Evolutionary conservation across 495 filamentous ascomycete species (phyloP), one percentile per base, ranked within the genome.

Genomic region (Penicillium samsonianum): DNA sequence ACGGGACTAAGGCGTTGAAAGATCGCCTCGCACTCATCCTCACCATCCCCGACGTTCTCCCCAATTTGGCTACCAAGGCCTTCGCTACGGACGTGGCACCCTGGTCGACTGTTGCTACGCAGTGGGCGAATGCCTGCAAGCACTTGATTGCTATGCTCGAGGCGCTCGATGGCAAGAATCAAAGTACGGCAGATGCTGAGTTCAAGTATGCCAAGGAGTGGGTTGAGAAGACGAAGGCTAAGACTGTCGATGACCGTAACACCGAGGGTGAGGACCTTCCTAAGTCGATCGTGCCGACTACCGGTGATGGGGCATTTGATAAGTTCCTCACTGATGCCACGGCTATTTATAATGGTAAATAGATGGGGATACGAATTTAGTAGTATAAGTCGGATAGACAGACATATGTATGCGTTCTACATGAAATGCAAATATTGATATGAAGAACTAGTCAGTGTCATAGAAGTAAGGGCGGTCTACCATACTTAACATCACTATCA

Each of bases 241-340:
- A 59, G 60, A 59, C 60, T 45, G 60, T 62, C 12, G 46, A 59
- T 50, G 60, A 62, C 17, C 55, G 60, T 4, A 45, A 62, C 25
- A 37, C 49, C 16, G n/a, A 50, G 6, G 60, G 60, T 2, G 14
- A 50, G 38, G 44, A 62, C 2, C 43, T 62, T 49, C 60, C 60
- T 19, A 44, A 54, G 7, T 62, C 60, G n/a, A 62, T 62, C 23
- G 53, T 30, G 1, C 60, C 55, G 1, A 30, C 12, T 33, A 54
- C 49, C 4, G 60, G 55, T 20, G 60, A 58, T 37, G 55, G 43
- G 19, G 49, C 31, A 8, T 62, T 62, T 54, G 49, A 53, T 3
- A 30, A 16, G 28, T 62, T 62, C 28, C 23, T 58, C n/a, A 35
- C 43, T 16, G 58, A 62, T 55, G 49, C 60, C 4, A 55, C 51